phyloP scores from a whole-genome alignment of 192 early-diverging fungal species.

The Podochytrium sp. region DNA sequence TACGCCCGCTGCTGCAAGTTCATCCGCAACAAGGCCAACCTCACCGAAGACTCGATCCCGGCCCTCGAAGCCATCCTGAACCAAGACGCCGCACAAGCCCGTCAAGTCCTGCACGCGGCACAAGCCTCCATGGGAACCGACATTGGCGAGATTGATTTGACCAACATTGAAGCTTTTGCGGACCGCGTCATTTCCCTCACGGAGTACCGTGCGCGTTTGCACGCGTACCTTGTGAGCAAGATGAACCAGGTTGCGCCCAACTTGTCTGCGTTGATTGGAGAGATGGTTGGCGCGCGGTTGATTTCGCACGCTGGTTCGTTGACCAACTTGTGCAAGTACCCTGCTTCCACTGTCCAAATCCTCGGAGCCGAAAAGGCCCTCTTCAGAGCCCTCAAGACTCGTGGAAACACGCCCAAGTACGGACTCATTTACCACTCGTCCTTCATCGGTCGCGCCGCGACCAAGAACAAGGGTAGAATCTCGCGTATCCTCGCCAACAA shows the following conservation, averaged over 20 bases:
- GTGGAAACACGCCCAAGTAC: slow-evolving; percentile 98
- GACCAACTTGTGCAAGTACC: slow-evolving; percentile 97
- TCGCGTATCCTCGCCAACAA: slow-evolving; percentile 99
- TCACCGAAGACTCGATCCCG: slow-evolving; percentile 77
- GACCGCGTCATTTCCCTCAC: slow-evolving; percentile 86
- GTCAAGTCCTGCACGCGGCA: slow-evolving; percentile 91
- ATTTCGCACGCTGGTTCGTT: slow-evolving; percentile 96
- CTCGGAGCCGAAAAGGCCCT: slow-evolving; percentile 99
- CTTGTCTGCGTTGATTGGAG: slow-evolving; percentile 94
- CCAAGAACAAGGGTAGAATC: slow-evolving; percentile 98
- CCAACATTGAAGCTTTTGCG: slow-evolving; percentile 94
- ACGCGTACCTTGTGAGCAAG: slow-evolving; percentile 91
- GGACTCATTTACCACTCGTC: slow-evolving; percentile 98
- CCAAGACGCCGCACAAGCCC: slow-evolving; percentile 79
- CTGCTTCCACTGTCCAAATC: slow-evolving; percentile 98
- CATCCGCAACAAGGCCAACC: slow-evolving; percentile 90
- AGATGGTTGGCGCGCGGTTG: slow-evolving; percentile 96
- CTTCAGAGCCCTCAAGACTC: slow-evolving; percentile 96
- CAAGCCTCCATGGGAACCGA: slow-evolving; percentile 98
- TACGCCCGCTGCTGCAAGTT: slow-evolving; percentile 89
- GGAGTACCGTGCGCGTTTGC: slow-evolving; percentile 92
- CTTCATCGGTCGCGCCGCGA: slow-evolving; percentile 94
- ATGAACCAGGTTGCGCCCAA: slow-evolving; percentile 98
- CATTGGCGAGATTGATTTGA: slow-evolving; percentile 92
- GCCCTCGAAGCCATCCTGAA: slow-evolving; percentile 77